Evolutionary conservation across 2,329 filamentous ascomycete species (phyloP).

Genomic region (Alternaria sp.): DNA sequence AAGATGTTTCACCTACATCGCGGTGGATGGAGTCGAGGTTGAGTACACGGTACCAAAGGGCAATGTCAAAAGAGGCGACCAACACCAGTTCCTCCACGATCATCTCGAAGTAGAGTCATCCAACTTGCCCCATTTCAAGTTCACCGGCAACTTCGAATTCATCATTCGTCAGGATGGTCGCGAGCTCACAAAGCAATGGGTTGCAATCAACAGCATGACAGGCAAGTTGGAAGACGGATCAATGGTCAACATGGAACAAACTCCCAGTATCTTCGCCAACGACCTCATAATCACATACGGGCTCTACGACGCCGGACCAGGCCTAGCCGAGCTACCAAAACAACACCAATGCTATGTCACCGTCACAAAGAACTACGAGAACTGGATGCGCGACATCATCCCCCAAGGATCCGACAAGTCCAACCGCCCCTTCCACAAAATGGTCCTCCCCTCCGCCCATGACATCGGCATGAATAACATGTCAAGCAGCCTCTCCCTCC

Average conservation of each 20-base stretch:
- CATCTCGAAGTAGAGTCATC: constrained; percentile 56
- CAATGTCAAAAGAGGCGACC: constrained; percentile 37
- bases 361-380: constrained; percentile 52
- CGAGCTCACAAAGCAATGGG: constrained; percentile 53
- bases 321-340: constrained; percentile 52
- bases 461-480: constrained; percentile 62
- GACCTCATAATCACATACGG: constrained; percentile 55
- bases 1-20: constrained; percentile 42
- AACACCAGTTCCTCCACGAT: constrained; percentile 48
- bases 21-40: constrained; percentile 50
- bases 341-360: constrained; percentile 55
- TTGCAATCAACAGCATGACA: constrained; percentile 56
- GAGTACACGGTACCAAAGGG: constrained; percentile 55
- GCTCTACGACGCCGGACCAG: constrained; percentile 58
- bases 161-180: constrained; percentile 48
- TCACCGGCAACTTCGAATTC: constrained; percentile 55
- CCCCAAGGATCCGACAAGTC: constrained; percentile 50
- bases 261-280: constrained; percentile 37
- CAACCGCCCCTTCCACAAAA: constrained; percentile 50
- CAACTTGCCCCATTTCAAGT: constrained; percentile 54
- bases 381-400: constrained; percentile 55
- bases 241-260: constrained; percentile 43
- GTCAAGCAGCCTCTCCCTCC: constrained; percentile 50
- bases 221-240: constrained; percentile 53
- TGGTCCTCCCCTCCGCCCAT: constrained; percentile 57